These are phyloP conservation scores for Coniochaeta sp. DNA, from an alignment of 2,329 filamentous ascomycete genomes.

Conservation along the genomic window DNA sequence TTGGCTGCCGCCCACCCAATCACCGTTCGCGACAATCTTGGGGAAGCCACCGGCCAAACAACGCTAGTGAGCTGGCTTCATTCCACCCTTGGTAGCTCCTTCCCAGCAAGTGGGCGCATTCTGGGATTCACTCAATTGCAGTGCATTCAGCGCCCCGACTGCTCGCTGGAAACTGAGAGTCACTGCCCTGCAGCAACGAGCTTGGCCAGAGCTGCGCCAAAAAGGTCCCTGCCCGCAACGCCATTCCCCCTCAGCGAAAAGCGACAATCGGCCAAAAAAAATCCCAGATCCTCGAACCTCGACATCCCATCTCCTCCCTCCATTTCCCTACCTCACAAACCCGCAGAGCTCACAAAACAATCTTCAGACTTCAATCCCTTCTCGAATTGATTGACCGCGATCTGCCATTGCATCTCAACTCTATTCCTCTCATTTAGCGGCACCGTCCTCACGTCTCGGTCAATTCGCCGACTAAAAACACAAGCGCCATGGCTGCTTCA, in stretches of 20 bases:
- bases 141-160: conserved; percentile 1
- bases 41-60: background rate
- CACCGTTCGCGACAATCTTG: background rate
- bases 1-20: conserved; percentile 1
- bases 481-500: conserved; percentile 49
- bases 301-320: background rate
- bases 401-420: background rate
- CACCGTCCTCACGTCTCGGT: conserved; percentile 11
- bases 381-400: background rate
- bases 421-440: background rate
- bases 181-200: background rate
- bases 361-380: background rate
- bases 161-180: too few species aligned
- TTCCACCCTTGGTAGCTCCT: background rate
- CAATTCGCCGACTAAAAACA: background rate
- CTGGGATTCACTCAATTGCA: background rate
- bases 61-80: background rate
- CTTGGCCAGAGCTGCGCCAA: too few species aligned
- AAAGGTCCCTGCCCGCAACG: background rate
- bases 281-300: conserved; percentile 1
- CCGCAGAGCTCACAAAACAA: background rate
- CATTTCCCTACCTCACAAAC: background rate
- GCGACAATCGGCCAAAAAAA: conserved; percentile 4
- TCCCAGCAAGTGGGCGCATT: background rate
- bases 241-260: background rate